Evolutionary conservation across 208 protist species (phyloP).

Genomic region (Leishmania turanica): DNA sequence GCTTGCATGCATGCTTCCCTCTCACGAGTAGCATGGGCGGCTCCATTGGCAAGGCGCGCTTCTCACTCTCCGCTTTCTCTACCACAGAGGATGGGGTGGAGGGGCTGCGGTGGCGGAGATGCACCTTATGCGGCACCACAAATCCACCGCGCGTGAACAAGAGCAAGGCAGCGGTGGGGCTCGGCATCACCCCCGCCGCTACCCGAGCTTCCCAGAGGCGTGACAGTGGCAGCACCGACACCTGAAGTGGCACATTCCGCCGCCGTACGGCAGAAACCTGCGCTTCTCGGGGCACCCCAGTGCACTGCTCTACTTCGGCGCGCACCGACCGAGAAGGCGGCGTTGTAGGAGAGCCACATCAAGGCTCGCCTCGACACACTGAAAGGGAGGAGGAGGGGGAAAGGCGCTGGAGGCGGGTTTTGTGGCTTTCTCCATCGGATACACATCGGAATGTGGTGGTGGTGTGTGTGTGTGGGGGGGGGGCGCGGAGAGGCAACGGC

Average conservation of each 20-base stretch:
- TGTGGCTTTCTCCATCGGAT: conserved; percentile 18
- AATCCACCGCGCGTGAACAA: conserved; percentile 15
- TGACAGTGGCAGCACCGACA: conserved; percentile 13
- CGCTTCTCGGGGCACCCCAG: conserved; percentile 15
- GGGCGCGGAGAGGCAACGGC: not conserved
- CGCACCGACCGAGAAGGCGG: conserved; percentile 4
- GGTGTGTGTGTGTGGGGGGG: not conserved
- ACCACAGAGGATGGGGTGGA: conserved; percentile 14
- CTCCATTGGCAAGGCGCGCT: not conserved
- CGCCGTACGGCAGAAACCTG: conserved; percentile 20
- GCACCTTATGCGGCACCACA: conserved; percentile 16
- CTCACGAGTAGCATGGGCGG: not conserved
- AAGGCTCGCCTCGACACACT: conserved; percentile 10
- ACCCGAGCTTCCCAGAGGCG: conserved; percentile 12
- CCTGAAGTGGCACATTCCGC: conserved; percentile 17
- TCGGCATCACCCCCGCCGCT: conserved; percentile 8
- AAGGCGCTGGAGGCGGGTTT: not conserved
- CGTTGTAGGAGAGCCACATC: not conserved
- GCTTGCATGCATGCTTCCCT: not conserved
- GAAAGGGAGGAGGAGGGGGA: not conserved
- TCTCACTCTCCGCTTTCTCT: not conserved
- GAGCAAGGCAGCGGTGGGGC: conserved; percentile 15
- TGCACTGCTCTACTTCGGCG: conserved; percentile 17
- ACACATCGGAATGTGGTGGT: conserved; percentile 10
- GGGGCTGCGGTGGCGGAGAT: conserved; percentile 13